These are phyloP conservation scores for Circinella umbellata DNA, from an alignment of 371 early-diverging fungal species.

Conservation along the genomic window DNA sequence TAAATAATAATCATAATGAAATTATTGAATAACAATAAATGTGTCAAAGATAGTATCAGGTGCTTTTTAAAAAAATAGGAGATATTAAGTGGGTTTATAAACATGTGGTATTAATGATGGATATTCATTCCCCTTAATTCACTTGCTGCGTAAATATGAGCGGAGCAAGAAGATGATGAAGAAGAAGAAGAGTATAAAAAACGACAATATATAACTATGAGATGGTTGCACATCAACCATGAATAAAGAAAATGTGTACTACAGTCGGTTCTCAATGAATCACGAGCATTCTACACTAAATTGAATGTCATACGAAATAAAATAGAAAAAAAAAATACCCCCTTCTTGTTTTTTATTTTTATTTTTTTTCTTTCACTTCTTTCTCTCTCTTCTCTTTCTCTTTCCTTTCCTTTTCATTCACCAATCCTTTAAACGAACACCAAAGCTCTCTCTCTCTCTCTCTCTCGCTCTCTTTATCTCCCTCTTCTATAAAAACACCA, in stretches of 20 bases:
- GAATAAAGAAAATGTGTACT: conserved; percentile 8
- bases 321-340: background rate
- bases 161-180: too few relatives aligned
- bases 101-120: too few relatives aligned
- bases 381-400: background rate
- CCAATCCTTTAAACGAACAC: background rate
- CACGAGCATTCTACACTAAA: conserved; percentile 4
- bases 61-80: too few relatives aligned
- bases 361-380: background rate
- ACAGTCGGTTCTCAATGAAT: background rate
- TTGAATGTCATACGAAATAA: conserved; percentile 5
- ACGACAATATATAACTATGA: too few relatives aligned
- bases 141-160: too few relatives aligned
- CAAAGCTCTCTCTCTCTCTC: conserved; percentile 1
- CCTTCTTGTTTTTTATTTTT: background rate
- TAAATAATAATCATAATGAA: too few relatives aligned
- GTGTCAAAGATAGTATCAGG: too few relatives aligned
- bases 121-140: too few relatives aligned
- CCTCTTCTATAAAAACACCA: too few relatives aligned
- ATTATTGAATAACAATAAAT: too few relatives aligned
- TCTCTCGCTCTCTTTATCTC: background rate
- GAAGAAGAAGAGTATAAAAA: too few relatives aligned
- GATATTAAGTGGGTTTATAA: too few relatives aligned
- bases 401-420: conserved; percentile 10
- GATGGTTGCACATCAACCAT: background rate